A percentile compares a stretch with the other conserved stretches of the same genome.
Conservation (phyloP, 768 basidiomycete species). For the Kwoniella sp. region DNA sequence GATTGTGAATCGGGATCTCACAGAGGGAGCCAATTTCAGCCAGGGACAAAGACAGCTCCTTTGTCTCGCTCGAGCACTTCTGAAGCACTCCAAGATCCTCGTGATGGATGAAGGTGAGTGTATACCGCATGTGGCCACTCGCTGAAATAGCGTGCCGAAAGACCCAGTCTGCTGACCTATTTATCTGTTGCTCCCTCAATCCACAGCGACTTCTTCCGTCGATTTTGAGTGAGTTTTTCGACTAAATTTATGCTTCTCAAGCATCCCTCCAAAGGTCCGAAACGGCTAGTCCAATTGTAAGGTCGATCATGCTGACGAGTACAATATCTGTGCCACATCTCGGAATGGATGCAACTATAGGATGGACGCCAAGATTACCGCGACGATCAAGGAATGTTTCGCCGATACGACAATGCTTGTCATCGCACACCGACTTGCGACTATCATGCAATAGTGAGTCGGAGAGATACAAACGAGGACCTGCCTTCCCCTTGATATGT, state of each 20-base stretch:
- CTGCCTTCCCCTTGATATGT: background rate
- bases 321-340: too few species aligned
- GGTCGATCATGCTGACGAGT: too few species aligned
- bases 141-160: too few species aligned
- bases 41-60: slow-evolving; percentile 55
- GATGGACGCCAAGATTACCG: slow-evolving; percentile 54
- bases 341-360: too few species aligned
- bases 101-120: slow-evolving; percentile 54
- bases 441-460: slow-evolving; percentile 52
- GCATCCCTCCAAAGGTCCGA: too few species aligned
- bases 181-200: too few species aligned
- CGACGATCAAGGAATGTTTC: slow-evolving; percentile 50
- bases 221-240: slow-evolving; percentile 50
- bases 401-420: slow-evolving; percentile 51
- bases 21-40: slow-evolving; percentile 48
- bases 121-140: too few species aligned
- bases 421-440: slow-evolving; percentile 55
- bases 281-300: too few species aligned
- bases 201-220: slow-evolving; percentile 52
- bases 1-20: background rate
- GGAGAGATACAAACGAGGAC: background rate
- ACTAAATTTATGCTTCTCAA: too few species aligned
- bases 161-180: too few species aligned
- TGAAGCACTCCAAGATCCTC: slow-evolving; percentile 50
- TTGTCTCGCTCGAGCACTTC: slow-evolving; percentile 50